These are phyloP conservation scores for Aspergillus jensenii DNA, from an alignment of 2,329 filamentous ascomycete species.

Conservation along the genomic window DNA sequence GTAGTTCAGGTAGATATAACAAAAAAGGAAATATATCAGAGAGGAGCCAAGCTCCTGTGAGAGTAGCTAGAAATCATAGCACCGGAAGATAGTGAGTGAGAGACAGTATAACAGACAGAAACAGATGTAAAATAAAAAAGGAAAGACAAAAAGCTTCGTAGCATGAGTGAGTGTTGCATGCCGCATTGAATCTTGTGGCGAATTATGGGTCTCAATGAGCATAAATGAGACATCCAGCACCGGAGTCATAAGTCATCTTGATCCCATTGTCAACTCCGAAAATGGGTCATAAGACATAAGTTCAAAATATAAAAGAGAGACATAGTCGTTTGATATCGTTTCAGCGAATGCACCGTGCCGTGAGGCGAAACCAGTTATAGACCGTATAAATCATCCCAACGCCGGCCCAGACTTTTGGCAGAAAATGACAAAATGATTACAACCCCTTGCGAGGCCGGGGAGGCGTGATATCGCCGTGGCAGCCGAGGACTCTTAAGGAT, in stretches of 20 bases:
- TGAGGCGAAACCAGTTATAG: slow-evolving; percentile 3
- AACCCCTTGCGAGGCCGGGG: slow-evolving; percentile 18
- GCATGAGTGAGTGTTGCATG: slow-evolving; percentile 10
- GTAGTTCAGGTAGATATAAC: neutral
- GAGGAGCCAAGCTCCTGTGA: neutral
- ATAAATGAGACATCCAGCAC: slow-evolving; percentile 6
- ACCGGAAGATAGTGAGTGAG: neutral
- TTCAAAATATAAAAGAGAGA: slow-evolving; percentile 4
- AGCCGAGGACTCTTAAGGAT: slow-evolving; percentile 26
- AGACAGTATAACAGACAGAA: neutral
- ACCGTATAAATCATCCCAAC: slow-evolving; percentile 13
- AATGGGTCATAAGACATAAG: slow-evolving; percentile 11
- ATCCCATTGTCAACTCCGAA: slow-evolving; percentile 2
- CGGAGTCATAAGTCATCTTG: slow-evolving; percentile 10
- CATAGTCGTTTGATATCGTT: slow-evolving; percentile 2
- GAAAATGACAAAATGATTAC: slow-evolving; percentile 9
- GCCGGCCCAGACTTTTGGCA: slow-evolving; percentile 9
- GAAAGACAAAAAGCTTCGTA: neutral
- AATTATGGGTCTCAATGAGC: slow-evolving; percentile 5
- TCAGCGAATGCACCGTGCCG: slow-evolving; percentile 3
- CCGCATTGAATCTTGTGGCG: slow-evolving; percentile 9
- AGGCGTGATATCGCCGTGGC: slow-evolving; percentile 22
- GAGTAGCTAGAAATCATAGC: neutral
- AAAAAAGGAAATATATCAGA: neutral
- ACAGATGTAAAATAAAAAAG: neutral